These are phyloP conservation scores for Austroboletus festivus DNA, from an alignment of 768 basidiomycete species.

Conservation along the genomic window DNA sequence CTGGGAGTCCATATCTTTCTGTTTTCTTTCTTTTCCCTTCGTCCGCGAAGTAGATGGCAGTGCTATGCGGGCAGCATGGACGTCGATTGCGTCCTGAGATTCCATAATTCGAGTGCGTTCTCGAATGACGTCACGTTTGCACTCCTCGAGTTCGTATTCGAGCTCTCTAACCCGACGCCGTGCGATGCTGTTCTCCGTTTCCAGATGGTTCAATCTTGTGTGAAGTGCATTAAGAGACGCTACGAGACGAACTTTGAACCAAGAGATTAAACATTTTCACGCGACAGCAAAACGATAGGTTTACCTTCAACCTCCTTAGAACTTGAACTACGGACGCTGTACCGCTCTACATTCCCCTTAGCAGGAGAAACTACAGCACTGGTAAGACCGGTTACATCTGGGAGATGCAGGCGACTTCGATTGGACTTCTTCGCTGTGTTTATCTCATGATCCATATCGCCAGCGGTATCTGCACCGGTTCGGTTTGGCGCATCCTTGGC, in stretches of 20 bases:
- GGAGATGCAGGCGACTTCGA: constrained; percentile 53
- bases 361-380: constrained; percentile 74
- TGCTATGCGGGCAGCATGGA: constrained; percentile 12
- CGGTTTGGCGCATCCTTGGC: constrained; percentile 30
- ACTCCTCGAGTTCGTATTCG: constrained; percentile 81
- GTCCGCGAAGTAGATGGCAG: constrained; percentile 20
- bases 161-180: constrained; percentile 81
- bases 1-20: constrained; percentile 36
- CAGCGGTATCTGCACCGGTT: constrained; percentile 10
- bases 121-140: constrained; percentile 70
- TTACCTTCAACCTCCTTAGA: constrained; percentile 66
- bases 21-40: constrained; percentile 28
- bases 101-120: constrained; percentile 67
- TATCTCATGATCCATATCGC: constrained; percentile 7
- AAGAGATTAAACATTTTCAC: background rate
- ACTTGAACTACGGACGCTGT: constrained; percentile 44
- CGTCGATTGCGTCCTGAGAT: constrained; percentile 41
- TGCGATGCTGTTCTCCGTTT: constrained; percentile 80
- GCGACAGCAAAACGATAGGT: constrained; percentile 6
- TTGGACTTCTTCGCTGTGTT: constrained; percentile 22
- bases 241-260: constrained; percentile 52
- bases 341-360: constrained; percentile 50
- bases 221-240: constrained; percentile 63
- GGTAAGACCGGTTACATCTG: constrained; percentile 83
- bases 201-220: constrained; percentile 65